phyloP scores from a whole-genome alignment of 345 rosid species.

The Corchorus olitorius region DNA sequence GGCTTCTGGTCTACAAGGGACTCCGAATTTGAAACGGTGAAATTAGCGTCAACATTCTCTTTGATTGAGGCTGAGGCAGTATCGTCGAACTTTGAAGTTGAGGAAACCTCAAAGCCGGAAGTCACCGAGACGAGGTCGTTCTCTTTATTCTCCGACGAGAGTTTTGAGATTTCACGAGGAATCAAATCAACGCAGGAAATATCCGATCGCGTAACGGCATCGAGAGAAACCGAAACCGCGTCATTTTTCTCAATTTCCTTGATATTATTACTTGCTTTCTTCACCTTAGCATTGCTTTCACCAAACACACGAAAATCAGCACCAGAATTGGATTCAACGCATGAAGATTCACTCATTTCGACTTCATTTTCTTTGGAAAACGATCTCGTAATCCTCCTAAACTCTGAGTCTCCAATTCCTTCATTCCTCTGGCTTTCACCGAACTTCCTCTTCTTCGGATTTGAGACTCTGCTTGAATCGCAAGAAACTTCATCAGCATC shows the following conservation, averaged over 20 bases:
- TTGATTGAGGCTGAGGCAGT: constrained; percentile 15
- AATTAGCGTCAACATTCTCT: constrained; percentile 37
- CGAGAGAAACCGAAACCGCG: constrained; percentile 31
- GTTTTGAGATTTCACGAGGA: constrained; percentile 33
- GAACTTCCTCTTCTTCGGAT: constrained; percentile 40
- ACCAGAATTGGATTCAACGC: constrained; percentile 45
- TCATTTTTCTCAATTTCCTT: constrained; percentile 24
- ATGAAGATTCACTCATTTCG: constrained; percentile 64
- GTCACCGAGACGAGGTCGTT: constrained; percentile 47
- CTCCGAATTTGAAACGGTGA: constrained; percentile 28
- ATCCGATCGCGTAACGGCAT: constrained; percentile 36
- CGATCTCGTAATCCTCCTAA: constrained; percentile 59
- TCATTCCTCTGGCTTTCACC: constrained; percentile 33
- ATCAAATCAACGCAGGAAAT: constrained; percentile 44
- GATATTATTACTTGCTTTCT: constrained; percentile 11
- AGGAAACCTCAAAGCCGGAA: constrained; percentile 50
- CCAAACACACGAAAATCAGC: constrained; percentile 24
- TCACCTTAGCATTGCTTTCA: constrained; percentile 23
- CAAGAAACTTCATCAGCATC: constrained; percentile 46
- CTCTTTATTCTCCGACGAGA: constrained; percentile 35
- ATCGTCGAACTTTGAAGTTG: constrained; percentile 19
- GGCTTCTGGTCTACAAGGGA: constrained; percentile 46
- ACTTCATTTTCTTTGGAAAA: constrained; percentile 35
- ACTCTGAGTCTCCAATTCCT: constrained; percentile 28
- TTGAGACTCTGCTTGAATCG: constrained; percentile 44